Conservation (phyloP, 1,139 yeast species). For the Taphrina populina region DNA sequence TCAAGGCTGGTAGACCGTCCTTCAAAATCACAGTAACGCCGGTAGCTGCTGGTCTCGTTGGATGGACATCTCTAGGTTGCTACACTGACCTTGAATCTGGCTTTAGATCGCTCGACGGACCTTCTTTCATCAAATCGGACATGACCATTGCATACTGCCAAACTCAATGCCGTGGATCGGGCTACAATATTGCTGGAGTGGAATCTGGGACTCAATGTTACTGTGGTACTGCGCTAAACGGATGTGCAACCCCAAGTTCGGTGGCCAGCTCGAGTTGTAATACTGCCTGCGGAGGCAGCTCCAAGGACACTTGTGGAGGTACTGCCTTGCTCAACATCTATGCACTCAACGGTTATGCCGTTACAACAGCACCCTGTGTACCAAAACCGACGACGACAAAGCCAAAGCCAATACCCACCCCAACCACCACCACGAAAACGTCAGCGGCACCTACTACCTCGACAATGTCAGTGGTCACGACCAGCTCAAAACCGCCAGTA, state of each 20-base stretch:
- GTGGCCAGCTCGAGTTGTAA: not conserved
- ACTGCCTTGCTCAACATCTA: conserved; percentile 3
- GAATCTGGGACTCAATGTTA: conserved; percentile 3
- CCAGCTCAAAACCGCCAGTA: not conserved
- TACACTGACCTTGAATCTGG: not conserved
- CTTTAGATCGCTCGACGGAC: not conserved
- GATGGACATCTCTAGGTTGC: not conserved
- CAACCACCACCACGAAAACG: not conserved
- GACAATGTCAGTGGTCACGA: not conserved
- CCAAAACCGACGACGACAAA: not conserved
- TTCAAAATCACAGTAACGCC: too few relatives aligned
- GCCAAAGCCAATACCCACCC: not conserved
- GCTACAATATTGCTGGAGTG: conserved; percentile 1
- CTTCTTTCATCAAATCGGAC: not conserved
- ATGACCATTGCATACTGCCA: conserved; percentile 4
- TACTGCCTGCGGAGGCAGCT: conserved; percentile 1
- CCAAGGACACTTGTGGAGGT: conserved; percentile 1
- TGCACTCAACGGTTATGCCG: conserved; percentile 2
- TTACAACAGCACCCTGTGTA: not conserved
- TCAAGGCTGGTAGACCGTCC: too few relatives aligned
- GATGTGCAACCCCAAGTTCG: not conserved
- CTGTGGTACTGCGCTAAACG: not conserved
- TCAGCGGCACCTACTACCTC: too few relatives aligned
- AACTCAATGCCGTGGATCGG: not conserved
- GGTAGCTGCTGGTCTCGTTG: too few relatives aligned